Evolutionary conservation across 176 grass and related monocot species (phyloP).

Genomic region (Carex littledalei): DNA sequence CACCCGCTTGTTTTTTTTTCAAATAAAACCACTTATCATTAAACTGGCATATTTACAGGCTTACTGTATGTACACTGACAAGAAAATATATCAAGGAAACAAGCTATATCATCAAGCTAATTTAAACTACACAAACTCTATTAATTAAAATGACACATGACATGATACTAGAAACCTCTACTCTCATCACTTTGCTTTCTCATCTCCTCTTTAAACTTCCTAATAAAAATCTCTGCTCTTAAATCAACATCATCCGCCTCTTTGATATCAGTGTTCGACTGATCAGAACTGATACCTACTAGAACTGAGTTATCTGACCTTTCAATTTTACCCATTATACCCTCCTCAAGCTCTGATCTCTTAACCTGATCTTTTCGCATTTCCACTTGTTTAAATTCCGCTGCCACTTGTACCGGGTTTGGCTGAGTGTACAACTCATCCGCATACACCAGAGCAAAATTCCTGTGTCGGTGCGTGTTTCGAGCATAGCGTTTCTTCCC

Average conservation of each 20-base stretch:
- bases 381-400: neutral
- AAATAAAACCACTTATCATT: neutral
- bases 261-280: slow-evolving; percentile 5
- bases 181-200: slow-evolving; percentile 50
- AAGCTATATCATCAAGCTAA: slow-evolving; percentile 7
- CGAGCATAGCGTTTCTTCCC: neutral
- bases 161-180: slow-evolving; percentile 39
- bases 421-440: slow-evolving; percentile 53
- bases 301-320: neutral
- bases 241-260: slow-evolving; percentile 63
- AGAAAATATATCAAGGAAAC: neutral
- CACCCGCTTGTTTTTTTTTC: neutral
- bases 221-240: slow-evolving; percentile 64
- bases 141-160: slow-evolving; percentile 14
- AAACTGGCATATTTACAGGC: neutral
- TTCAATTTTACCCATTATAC: neutral
- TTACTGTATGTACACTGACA: neutral
- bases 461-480: neutral
- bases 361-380: neutral
- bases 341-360: neutral
- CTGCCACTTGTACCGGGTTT: neutral
- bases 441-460: slow-evolving; percentile 40
- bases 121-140: neutral
- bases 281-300: neutral
- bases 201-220: slow-evolving; percentile 84